Evolutionary conservation across 2,329 filamentous ascomycete genomes (phyloP).

Genomic region (Botryosphaeria dothidea): DNA sequence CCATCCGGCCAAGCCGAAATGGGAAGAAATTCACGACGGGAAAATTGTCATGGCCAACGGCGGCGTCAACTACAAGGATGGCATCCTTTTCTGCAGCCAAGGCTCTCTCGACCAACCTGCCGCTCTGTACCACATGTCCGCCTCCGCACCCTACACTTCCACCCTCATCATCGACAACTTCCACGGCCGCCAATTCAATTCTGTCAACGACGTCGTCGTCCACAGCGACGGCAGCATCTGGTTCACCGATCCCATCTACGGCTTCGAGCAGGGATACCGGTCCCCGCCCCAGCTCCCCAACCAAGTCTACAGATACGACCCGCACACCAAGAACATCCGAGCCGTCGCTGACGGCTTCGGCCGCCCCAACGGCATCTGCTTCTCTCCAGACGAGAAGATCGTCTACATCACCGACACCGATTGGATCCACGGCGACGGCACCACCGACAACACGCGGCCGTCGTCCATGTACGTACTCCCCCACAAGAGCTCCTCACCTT

Average conservation of each 20-base stretch:
- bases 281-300: constrained; percentile 28
- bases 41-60: constrained; percentile 27
- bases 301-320: constrained; percentile 42
- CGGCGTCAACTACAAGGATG: constrained; percentile 32
- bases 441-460: constrained; percentile 20
- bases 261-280: constrained; percentile 27
- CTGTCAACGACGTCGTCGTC: constrained; percentile 41
- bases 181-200: constrained; percentile 46
- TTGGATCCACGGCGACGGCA: constrained; percentile 15
- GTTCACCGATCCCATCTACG: constrained; percentile 47
- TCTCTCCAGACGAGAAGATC: constrained; percentile 40
- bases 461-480: constrained; percentile 12
- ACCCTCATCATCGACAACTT: constrained; percentile 44
- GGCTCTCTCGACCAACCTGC: constrained; percentile 30
- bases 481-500: background rate
- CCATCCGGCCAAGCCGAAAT: background rate
- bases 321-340: constrained; percentile 34
- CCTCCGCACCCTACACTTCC: constrained; percentile 23
- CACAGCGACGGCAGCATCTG: constrained; percentile 45
- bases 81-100: constrained; percentile 37
- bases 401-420: constrained; percentile 46
- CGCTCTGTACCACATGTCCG: constrained; percentile 33
- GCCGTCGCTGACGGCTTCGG: constrained; percentile 41
- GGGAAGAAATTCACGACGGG: constrained; percentile 11
- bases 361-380: constrained; percentile 46